Base-by-base conservation (phyloP, 2,329 filamentous ascomycete genomes). In the Paecilomyces formosus region DNA sequence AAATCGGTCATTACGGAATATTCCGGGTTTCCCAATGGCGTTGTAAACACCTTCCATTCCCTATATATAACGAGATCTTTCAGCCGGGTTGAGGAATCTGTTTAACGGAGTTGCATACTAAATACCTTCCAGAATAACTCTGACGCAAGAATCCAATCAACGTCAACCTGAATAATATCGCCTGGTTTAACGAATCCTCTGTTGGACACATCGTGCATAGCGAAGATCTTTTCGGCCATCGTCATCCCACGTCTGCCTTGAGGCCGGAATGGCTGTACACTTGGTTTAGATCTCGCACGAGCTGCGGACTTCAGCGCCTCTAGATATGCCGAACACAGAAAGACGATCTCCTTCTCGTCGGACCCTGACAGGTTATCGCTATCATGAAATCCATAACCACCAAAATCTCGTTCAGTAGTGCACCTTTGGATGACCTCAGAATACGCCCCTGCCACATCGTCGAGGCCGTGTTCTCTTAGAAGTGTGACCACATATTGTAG, bases 1-100 rank as follows among this genome's bases (percentile, higher is more conserved):
- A 62, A 82, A 75, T 0, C 79, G 68, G 61, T 81, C 78, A 56
- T 81, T 82, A 11, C 79, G 76, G 58, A 74, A 80, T n/a, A 79
- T 76, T 3, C 74, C 72, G 0, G 77, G 76, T 13, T 65, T 62
- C 2, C 76, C 75, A 9, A 81, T 63, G 2, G 65, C 56, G 3
- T 76, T 66, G 61, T 78, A 77, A 2, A 72, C 75, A 51, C 65
- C 65, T 31, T 74, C 69, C 77, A 80, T 80, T 50, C 72, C 70
- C 70, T 66, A 15, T n/a, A 56, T 7, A 15, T 39, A 13, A 15
- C 1, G 5, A n/a, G n/a, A 39, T n/a, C 7, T 12, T 13, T 39
- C 35, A 39, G 35, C 13, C 15, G 8, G 13, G 1, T n/a, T 39
- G n/a, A 15, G 1, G 15, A 39, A 39, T 13, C 13, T 7, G 13